Evolutionary conservation across 148 eudicot genomes (phyloP).

Genomic region (Nyssa sinensis): DNA sequence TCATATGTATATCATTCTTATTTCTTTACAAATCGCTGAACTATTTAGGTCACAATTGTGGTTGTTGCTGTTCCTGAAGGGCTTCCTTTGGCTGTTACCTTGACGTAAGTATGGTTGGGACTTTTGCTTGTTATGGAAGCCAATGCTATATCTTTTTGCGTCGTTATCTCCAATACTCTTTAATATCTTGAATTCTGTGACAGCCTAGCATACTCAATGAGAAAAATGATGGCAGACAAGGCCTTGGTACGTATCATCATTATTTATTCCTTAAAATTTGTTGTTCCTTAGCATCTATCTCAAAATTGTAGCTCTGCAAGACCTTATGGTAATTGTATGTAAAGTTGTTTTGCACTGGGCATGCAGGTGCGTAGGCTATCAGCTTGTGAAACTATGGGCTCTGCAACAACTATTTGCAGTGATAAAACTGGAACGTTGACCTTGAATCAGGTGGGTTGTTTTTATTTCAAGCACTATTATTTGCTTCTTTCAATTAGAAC

Average conservation of each 20-base stretch:
- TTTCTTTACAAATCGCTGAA: constrained; percentile 20
- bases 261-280: constrained; percentile 3
- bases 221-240: constrained; percentile 99
- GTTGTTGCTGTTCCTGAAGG: constrained; percentile 99
- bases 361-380: constrained; percentile 92
- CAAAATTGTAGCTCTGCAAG: background rate
- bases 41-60: constrained; percentile 82
- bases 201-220: constrained; percentile 96
- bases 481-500: background rate
- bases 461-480: background rate
- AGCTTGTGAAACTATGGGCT: constrained; percentile 99
- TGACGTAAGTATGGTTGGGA: constrained; percentile 59
- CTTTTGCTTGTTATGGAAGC: background rate
- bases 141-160: background rate
- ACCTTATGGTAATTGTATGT: background rate
- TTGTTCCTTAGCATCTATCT: background rate
- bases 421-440: constrained; percentile 98
- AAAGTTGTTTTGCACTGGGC: background rate
- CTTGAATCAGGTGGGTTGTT: constrained; percentile 63
- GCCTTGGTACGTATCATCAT: constrained; percentile 57
- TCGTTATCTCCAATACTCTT: background rate
- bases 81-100: constrained; percentile 88
- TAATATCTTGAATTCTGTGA: constrained; percentile 14
- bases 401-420: constrained; percentile 96
- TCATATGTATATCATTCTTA: background rate